Conservation (phyloP, 352 stramenopile genomes). For the Phytophthora niederhauseri region DNA sequence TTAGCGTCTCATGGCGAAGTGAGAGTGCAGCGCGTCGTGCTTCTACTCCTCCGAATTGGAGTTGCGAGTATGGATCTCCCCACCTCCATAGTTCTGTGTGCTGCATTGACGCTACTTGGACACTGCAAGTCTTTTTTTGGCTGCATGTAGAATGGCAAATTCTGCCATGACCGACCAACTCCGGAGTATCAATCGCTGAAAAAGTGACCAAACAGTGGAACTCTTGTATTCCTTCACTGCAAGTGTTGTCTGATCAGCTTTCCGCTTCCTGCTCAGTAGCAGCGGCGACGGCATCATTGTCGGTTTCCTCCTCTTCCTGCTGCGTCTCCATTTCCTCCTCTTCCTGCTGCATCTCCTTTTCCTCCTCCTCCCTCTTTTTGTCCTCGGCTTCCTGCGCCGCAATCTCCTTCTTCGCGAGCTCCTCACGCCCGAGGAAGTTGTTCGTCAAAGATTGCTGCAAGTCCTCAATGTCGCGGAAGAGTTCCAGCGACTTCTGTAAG, state of each 20-base stretch:
- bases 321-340: constrained; percentile 19
- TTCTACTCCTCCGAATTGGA: constrained; percentile 9
- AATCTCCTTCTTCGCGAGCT: constrained; percentile 33
- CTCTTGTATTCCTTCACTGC: constrained; percentile 19
- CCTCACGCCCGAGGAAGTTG: constrained; percentile 34
- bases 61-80: constrained; percentile 11
- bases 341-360: too few relatives aligned
- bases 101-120: constrained; percentile 17
- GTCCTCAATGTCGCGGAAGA: constrained; percentile 58
- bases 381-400: constrained; percentile 25
- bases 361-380: constrained; percentile 22
- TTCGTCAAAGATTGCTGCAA: constrained; percentile 36
- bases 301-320: constrained; percentile 19
- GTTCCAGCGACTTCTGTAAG: constrained; percentile 60
- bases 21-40: constrained; percentile 12
- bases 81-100: constrained; percentile 3
- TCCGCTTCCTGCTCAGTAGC: constrained; percentile 17
- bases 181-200: background rate
- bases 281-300: background rate
- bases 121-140: constrained; percentile 28
- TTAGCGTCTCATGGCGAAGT: constrained; percentile 23
- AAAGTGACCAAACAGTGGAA: constrained; percentile 10
- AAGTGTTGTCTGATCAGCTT: constrained; percentile 19
- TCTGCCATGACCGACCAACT: background rate
- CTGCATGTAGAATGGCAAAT: background rate